Evolutionary conservation across 2,329 filamentous ascomycete genomes (phyloP).

Genomic region (Dendryphion nanum): DNA sequence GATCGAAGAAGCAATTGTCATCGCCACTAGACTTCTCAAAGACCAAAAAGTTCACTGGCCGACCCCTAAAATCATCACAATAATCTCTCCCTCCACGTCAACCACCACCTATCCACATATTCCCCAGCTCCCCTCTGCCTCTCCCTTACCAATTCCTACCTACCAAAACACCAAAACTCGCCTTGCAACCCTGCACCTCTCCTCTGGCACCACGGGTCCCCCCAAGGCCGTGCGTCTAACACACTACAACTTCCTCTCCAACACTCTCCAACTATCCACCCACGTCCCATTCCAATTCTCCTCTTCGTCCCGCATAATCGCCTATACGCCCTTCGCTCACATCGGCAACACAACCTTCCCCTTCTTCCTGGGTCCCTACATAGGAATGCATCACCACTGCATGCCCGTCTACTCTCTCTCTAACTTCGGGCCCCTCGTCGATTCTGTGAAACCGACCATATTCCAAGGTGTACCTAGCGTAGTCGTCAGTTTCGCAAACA

Average conservation of each 20-base stretch:
- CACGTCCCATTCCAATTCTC: conserved; percentile 1
- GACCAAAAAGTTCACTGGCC: conserved; percentile 32
- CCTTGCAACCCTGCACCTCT: conserved; percentile 21
- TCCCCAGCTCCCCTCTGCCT: too few species aligned
- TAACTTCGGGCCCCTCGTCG: conserved; percentile 69
- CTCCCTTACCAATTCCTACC: too few species aligned
- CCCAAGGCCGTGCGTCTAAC: conserved; percentile 51
- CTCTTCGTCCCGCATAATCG: conserved; percentile 3
- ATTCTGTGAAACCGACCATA: conserved; percentile 70
- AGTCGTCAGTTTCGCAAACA: conserved; percentile 72
- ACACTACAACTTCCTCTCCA: conserved; percentile 56
- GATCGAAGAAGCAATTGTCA: conserved; percentile 10
- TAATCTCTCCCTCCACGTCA: too few species aligned
- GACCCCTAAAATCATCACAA: conserved; percentile 36
- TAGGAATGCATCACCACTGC: conserved; percentile 46
- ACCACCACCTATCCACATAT: too few species aligned
- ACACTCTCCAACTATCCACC: conserved; percentile 51
- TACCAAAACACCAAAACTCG: too few species aligned
- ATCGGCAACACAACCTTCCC: conserved; percentile 41
- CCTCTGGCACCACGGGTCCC: conserved; percentile 9
- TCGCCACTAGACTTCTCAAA: conserved; percentile 8
- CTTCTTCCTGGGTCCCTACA: conserved; percentile 45
- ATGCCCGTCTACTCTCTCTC: conserved; percentile 77
- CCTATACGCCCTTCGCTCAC: conserved; percentile 54
- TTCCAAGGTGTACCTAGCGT: conserved; percentile 79